Evolutionary conservation across 2,329 filamentous ascomycete species (phyloP), one percentile per base, ranked within the genome.

Genomic region (Cadophora luteo-olivacea): DNA sequence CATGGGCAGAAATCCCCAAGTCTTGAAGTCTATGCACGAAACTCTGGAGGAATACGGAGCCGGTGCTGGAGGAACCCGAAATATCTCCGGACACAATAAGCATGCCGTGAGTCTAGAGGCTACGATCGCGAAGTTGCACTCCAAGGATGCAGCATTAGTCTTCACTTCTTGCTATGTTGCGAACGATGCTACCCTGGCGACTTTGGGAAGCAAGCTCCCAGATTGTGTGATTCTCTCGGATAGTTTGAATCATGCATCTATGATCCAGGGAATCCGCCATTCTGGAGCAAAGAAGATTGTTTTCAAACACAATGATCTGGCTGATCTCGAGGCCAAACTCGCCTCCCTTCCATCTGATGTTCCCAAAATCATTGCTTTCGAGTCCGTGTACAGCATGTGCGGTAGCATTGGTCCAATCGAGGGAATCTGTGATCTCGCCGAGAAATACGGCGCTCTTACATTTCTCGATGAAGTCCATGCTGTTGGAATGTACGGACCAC

Each of bases 331-430:
- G 83, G 89, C 89, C 62, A 98, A 99, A 82, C 85, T 99, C 73
- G 94, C 94, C 2, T 92, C 94, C 14, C 86, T 99, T 52, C 94
- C 95, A 0, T 83, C 92, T 0, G 87, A 96, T 69, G 88, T 92
- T 45, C 96, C 96, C 68, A 99, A 99, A 85, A 97, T 99, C 73
- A 99, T 99, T 73, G 96, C 96, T 2, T 99, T 98, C 73, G 96
- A 99, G 82, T 97, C 94, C 36, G 96, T 99, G 3, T 99, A 99
- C 83, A 97, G 94, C 84, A 99, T 99, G 96, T 99, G 96, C 79
- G 96, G 96, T 71, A 97, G 94, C 19, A 93, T 99, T 78, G 96
- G 94, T 0, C 96, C 96, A 0, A 99, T 99, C 75, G 93, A 94
- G 82, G 91, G 91, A 78, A 98, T 99, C 71, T 98, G 95, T 80